These are phyloP conservation scores for Termitomyces heimii DNA, from an alignment of 768 basidiomycete species.

Conservation along the genomic window DNA sequence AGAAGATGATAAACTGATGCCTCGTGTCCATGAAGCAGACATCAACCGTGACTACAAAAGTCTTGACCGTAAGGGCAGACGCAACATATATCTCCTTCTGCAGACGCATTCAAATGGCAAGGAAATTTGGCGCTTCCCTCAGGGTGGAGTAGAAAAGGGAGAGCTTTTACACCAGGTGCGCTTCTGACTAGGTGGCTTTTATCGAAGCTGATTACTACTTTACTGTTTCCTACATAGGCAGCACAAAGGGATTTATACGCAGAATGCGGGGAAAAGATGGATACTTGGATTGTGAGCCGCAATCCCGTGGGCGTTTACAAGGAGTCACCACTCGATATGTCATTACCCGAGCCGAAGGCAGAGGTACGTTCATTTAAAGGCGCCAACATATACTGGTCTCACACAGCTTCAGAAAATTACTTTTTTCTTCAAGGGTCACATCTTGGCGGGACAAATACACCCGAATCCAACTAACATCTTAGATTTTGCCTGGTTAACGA, in stretches of 20 bases:
- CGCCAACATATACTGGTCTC: not conserved
- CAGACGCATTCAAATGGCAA: constrained; percentile 42
- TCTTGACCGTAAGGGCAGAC: constrained; percentile 75
- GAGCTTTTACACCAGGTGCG: constrained; percentile 78
- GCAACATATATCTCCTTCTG: constrained; percentile 87
- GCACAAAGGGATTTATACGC: constrained; percentile 65
- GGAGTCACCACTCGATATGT: constrained; percentile 30
- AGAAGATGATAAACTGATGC: constrained; percentile 56
- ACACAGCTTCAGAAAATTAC: constrained; percentile 47
- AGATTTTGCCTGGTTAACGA: constrained; percentile 93
- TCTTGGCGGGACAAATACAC: constrained; percentile 80
- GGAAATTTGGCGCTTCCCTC: constrained; percentile 78
- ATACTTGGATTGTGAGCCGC: constrained; percentile 89
- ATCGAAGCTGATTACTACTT: not conserved
- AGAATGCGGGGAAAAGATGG: constrained; percentile 79
- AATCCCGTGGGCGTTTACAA: constrained; percentile 82
- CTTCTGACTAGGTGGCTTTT: not conserved
- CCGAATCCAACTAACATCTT: constrained; percentile 47
- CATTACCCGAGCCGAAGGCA: constrained; percentile 19
- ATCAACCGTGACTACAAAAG: constrained; percentile 55
- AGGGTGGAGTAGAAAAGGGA: constrained; percentile 51
- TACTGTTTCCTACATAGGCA: constrained; percentile 39
- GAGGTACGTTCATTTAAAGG: constrained; percentile 28
- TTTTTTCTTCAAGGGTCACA: constrained; percentile 94
- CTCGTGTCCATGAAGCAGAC: constrained; percentile 61